Base-by-base conservation (phyloP, 2,329 filamentous ascomycete genomes). In the Sordariomycetes sp. region DNA sequence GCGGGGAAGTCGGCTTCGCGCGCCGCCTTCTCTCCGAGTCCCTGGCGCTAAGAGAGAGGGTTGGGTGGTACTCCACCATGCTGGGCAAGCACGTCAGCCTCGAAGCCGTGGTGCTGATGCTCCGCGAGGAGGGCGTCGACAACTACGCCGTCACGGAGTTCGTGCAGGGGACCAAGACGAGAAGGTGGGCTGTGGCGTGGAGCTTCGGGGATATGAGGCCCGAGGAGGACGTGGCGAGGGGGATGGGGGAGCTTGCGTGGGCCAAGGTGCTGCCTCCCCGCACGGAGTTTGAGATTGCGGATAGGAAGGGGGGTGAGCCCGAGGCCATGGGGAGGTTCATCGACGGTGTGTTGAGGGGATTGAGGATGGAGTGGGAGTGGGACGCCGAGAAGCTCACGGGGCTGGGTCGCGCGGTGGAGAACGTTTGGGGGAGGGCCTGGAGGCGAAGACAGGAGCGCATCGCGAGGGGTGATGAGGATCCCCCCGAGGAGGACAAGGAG, bases 31-130 rank as follows among this genome's bases (percentile, higher is more conserved):
- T 95, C 4, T 71, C 78, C 0, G 87, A 95, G 67, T 90, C 85
- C 36, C 68, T 87, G 0, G 59, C 67, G 0, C 71, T 89, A 1
- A 72, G 74, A 20, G 74, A 79, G 0, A 76, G 77, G 10, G 82
- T 95, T 0, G 80, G 81, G 60, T 99, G 94, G 94, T 97, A 94
- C 69, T 94, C 87, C 1, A 84, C 85, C 57, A 95, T 97, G 89
- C 75, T 97, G 0, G 91, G 92, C 0, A 95, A 95, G 64, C 74
- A 89, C 34, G 77, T 79, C 0, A 91, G 86, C 62, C 74, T 89
- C 2, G 76, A 86, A 1, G 73, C 75, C 0, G 69, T 86, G 0
- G 72, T 96, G 0, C 75, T 84, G 6, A 75, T 76, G 55, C 74
- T 86, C 3, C 78, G 79, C 17, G 45, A 13, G 6, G 70, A 76